phyloP scores from a whole-genome alignment of 768 basidiomycete species.

The Dacryopinax spathularia region DNA sequence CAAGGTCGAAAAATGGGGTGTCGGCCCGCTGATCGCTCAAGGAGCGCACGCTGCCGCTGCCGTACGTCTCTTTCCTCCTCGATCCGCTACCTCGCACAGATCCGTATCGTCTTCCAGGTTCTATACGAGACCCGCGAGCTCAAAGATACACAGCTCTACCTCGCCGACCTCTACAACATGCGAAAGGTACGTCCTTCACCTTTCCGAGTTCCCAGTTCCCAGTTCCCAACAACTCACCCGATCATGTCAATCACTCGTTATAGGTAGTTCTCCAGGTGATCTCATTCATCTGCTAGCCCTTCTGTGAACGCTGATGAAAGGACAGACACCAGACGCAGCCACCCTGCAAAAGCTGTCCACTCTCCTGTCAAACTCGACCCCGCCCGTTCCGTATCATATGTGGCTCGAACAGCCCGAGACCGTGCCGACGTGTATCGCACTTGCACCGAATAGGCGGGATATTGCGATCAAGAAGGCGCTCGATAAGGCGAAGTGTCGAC shows the following conservation, averaged over 20 bases:
- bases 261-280: conserved; percentile 32
- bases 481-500: conserved; percentile 28
- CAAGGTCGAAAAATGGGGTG: background rate
- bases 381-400: conserved; percentile 27
- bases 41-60: conserved; percentile 33
- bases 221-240: background rate
- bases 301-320: background rate
- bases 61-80: conserved; percentile 16
- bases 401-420: conserved; percentile 36
- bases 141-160: conserved; percentile 28
- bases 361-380: conserved; percentile 18
- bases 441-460: conserved; percentile 30
- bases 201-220: background rate
- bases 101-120: conserved; percentile 21
- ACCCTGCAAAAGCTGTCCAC: conserved; percentile 24
- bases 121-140: conserved; percentile 29
- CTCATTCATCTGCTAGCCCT: background rate
- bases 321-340: conserved; percentile 24
- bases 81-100: background rate
- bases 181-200: conserved; percentile 25
- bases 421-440: conserved; percentile 30
- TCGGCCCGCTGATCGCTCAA: conserved; percentile 14
- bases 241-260: background rate
- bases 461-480: conserved; percentile 29
- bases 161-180: conserved; percentile 29